Base-by-base conservation (phyloP, 139 green algal genomes). In the Pseudopediastrum boryanum region DNA sequence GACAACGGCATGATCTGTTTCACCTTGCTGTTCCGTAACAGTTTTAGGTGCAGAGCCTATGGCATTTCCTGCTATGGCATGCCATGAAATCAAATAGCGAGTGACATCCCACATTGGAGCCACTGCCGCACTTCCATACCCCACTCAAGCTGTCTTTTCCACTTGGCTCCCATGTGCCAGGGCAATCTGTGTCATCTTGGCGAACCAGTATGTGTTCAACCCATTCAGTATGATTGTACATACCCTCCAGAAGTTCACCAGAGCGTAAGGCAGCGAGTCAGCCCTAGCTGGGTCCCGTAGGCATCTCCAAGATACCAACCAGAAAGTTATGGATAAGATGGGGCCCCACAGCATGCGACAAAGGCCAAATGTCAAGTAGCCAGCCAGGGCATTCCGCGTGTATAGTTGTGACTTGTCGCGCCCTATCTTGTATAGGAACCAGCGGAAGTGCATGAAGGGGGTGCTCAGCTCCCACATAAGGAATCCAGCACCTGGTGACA, bases 341-440 rank as follows among this genome's bases (percentile, higher is more conserved):
- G 81, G 72, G 9, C 85, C 85, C 66, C 75, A 89, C 13, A 85
- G 41, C 29, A 84, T 85, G 50, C 86, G 77, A 74, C 85, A 90
- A 1, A 59, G 25, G 69, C 89, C 87, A 74, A 90, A 90, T 8
- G 71, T 31, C 4, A 77, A 10, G 52, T 83, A 77, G 48, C 90
- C 87, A 6, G 61, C 25, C 7, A 79, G 21, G 25, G 79, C 89
- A 50, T 78, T 84, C n/a, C 72, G 21, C 12, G 27, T 16, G 66
- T 91, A 82, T 10, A 75, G n/a, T 2, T 31, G n/a, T 2, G 39
- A 66, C 21, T 61, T 52, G 41, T 58, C 81, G 48, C 67, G 56
- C n/a, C 83, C 86, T 9, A 88, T 83, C 71, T 88, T 86, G 29
- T 91, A 78, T 33, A 90, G 67, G 25, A 90, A 44, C 86, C 85